Percentiles rank a stretch among this genome's conserved stretches.
Evolutionary conservation across 2,329 filamentous ascomycete genomes (phyloP).

Genomic region (Hypoxylon rubiginosum): DNA sequence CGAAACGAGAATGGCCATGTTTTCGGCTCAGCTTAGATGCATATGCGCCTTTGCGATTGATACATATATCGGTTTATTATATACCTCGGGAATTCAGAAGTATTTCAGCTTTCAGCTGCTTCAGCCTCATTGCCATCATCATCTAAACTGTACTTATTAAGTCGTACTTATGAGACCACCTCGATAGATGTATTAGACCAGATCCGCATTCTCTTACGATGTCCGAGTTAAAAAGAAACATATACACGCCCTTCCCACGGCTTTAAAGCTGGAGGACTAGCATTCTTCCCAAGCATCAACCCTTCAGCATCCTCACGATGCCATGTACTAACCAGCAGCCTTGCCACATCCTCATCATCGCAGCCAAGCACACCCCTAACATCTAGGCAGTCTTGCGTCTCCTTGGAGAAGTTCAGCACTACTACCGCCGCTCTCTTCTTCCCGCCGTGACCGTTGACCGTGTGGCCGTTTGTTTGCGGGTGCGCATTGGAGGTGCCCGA

Average conservation of each 20-base stretch:
- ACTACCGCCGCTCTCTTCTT: conserved; percentile 55
- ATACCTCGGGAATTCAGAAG: too few species aligned
- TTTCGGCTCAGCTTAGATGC: background rate
- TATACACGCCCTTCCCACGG: conserved; percentile 44
- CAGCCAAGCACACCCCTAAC: conserved; percentile 45
- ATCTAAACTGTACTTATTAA: too few species aligned
- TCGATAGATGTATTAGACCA: too few species aligned
- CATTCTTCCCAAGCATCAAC: conserved; percentile 38
- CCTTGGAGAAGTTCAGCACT: conserved; percentile 62
- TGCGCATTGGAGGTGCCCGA: conserved; percentile 15
- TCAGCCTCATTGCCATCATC: too few species aligned
- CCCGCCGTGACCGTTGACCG: conserved; percentile 8
- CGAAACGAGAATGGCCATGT: background rate
- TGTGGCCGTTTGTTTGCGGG: conserved; percentile 22
- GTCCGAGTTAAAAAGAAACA: conserved; percentile 24
- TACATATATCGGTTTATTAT: too few species aligned
- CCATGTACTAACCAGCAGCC: conserved; percentile 49
- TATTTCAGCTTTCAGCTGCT: too few species aligned
- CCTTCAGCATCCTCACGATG: background rate
- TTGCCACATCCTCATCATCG: conserved; percentile 24
- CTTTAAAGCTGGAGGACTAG: too few species aligned
- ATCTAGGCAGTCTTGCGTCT: conserved; percentile 49
- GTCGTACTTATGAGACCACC: too few species aligned
- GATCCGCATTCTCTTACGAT: background rate
- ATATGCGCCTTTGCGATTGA: background rate